Conservation (phyloP, 768 basidiomycete genomes). For the Kwoniella dendrophila region DNA sequence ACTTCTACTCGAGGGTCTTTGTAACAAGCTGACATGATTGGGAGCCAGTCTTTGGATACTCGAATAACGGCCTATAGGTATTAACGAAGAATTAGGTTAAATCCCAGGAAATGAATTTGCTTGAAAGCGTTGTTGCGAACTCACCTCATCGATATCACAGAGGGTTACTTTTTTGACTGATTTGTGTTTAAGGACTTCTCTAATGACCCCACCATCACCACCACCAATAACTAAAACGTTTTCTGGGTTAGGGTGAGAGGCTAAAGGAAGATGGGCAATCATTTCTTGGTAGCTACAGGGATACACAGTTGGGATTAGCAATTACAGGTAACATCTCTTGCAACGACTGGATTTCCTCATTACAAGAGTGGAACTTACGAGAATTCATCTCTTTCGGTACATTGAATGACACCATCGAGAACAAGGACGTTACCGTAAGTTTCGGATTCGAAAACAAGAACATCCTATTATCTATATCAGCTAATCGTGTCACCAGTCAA, state of each 20-base stretch:
- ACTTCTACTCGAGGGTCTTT: constrained; percentile 75
- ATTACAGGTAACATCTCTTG: neutral
- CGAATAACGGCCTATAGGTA: constrained; percentile 77
- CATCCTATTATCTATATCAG: constrained; percentile 61
- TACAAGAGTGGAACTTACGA: constrained; percentile 60
- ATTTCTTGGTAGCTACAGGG: constrained; percentile 87
- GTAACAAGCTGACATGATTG: constrained; percentile 87
- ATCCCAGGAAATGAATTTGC: neutral
- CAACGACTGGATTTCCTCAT: neutral
- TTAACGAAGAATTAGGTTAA: neutral
- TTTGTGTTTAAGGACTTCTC: constrained; percentile 93
- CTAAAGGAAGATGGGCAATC: constrained; percentile 96
- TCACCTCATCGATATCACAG: constrained; percentile 94
- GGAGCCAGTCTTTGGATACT: constrained; percentile 88
- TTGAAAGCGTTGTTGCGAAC: constrained; percentile 1
- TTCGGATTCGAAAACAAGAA: constrained; percentile 94
- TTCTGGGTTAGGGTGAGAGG: constrained; percentile 93
- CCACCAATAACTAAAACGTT: constrained; percentile 96
- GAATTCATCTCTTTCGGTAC: constrained; percentile 97
- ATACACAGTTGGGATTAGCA: neutral
- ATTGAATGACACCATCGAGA: constrained; percentile 93
- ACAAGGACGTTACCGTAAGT: constrained; percentile 96
- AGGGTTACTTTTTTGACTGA: constrained; percentile 88
- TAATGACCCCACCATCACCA: constrained; percentile 96
- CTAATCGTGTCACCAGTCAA: neutral